Evolutionary conservation across 2,329 filamentous ascomycete genomes (phyloP).

Genomic region (Xylaria arbuscula): DNA sequence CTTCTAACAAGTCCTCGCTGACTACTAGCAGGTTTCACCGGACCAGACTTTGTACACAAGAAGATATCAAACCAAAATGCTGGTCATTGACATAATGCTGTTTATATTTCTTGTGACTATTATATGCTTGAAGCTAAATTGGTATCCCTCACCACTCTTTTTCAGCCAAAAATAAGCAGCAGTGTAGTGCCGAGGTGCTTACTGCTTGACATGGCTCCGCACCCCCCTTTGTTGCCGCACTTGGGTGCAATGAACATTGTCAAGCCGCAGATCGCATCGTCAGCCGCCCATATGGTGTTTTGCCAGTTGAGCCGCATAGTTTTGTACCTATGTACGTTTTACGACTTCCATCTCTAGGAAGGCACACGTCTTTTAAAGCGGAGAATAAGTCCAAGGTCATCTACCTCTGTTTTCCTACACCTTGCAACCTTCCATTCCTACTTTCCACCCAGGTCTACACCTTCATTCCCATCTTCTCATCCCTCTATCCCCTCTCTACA

Average conservation of each 20-base stretch:
- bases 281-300: not conserved
- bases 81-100: not conserved
- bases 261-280: conserved; percentile 23
- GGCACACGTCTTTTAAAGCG: not conserved
- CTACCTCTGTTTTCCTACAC: not conserved
- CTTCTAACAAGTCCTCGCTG: not conserved
- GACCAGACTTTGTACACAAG: not conserved
- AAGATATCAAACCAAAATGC: not conserved
- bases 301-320: not conserved
- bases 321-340: conserved; percentile 33
- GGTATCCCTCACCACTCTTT: not conserved
- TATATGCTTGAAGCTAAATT: not conserved
- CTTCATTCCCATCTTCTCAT: not conserved
- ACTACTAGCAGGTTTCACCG: not conserved
- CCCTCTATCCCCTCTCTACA: not conserved
- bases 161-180: not conserved
- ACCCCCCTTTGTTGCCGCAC: conserved; percentile 2
- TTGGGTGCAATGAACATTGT: conserved; percentile 25
- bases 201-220: not conserved
- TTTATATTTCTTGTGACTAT: not conserved
- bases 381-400: not conserved
- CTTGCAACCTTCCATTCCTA: conserved; percentile 4
- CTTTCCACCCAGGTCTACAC: too few species aligned
- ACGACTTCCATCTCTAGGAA: not conserved
- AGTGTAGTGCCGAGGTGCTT: conserved; percentile 3